These are phyloP conservation scores for Psilocybe tampanensis DNA, from an alignment of 768 basidiomycete species.

Conservation along the genomic window DNA sequence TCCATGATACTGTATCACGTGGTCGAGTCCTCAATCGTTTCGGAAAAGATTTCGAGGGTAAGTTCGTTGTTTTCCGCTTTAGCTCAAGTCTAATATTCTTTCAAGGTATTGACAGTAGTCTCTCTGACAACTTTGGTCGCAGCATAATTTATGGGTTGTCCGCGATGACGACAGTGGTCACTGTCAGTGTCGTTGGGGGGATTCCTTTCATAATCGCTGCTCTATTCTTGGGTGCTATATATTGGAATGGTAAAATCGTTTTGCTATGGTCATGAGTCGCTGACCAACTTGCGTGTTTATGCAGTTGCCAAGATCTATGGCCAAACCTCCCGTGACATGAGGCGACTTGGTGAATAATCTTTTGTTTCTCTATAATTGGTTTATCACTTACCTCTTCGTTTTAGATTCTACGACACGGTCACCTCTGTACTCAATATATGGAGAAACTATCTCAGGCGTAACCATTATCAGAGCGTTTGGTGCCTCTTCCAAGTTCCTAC, in stretches of 20 bases:
- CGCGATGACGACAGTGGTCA: slow-evolving; percentile 67
- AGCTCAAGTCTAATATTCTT: not conserved
- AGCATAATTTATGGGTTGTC: slow-evolving; percentile 75
- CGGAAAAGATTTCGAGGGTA: slow-evolving; percentile 87
- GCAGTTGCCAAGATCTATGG: slow-evolving; percentile 46
- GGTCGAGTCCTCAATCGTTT: slow-evolving; percentile 81
- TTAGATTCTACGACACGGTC: slow-evolving; percentile 39
- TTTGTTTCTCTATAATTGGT: not conserved
- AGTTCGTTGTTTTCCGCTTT: slow-evolving; percentile 27
- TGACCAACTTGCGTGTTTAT: slow-evolving; percentile 2
- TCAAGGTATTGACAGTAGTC: slow-evolving; percentile 76
- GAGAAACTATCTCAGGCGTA: slow-evolving; percentile 46
- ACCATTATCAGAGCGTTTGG: slow-evolving; percentile 79
- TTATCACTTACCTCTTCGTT: not conserved
- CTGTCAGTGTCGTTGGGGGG: slow-evolving; percentile 76
- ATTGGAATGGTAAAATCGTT: slow-evolving; percentile 65
- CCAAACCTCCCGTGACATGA: slow-evolving; percentile 87
- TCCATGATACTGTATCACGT: slow-evolving; percentile 90
- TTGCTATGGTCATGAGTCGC: not conserved
- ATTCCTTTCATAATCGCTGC: slow-evolving; percentile 65
- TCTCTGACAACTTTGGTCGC: slow-evolving; percentile 86
- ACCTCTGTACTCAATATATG: slow-evolving; percentile 46
- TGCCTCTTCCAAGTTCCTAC: slow-evolving; percentile 81
- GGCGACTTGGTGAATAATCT: slow-evolving; percentile 62
- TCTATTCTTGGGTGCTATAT: slow-evolving; percentile 59